phyloP scores from a whole-genome alignment of 768 basidiomycete species.

The Sarcodon sp. region DNA sequence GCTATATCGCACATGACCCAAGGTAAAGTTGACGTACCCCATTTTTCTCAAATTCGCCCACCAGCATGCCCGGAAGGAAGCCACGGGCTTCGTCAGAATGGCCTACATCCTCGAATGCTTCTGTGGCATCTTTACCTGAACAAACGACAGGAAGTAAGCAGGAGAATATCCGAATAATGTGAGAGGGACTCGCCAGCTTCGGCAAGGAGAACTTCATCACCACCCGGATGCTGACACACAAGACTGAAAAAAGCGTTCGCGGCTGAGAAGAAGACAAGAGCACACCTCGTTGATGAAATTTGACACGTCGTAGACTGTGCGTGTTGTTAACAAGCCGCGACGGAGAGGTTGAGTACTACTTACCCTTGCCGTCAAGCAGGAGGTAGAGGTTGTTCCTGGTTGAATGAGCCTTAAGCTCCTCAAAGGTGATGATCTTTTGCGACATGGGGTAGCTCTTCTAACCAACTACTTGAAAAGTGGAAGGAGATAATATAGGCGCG shows the following conservation, averaged over 20 bases:
- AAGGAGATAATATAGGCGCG: constrained; percentile 7
- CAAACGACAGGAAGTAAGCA: background rate
- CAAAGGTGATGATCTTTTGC: constrained; percentile 48
- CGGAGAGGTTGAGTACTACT: constrained; percentile 3
- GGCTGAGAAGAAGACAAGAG: background rate
- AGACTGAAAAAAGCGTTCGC: background rate
- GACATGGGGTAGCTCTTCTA: constrained; percentile 9
- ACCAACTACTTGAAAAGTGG: constrained; percentile 2
- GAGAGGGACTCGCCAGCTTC: constrained; percentile 62
- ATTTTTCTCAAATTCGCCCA: constrained; percentile 73
- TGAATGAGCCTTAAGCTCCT: constrained; percentile 69
- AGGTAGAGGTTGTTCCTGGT: constrained; percentile 69
- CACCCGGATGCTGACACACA: constrained; percentile 72
- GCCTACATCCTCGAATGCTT: constrained; percentile 98
- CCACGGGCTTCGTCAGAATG: constrained; percentile 97
- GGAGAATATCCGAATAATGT: background rate
- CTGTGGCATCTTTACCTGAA: constrained; percentile 88
- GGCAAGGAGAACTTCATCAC: constrained; percentile 92
- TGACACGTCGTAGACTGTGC: constrained; percentile 81
- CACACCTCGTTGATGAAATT: constrained; percentile 91
- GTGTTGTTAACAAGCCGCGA: constrained; percentile 4
- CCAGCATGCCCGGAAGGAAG: constrained; percentile 62
- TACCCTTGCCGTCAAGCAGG: constrained; percentile 79
- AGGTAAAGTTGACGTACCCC: constrained; percentile 30
- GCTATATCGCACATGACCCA: background rate